These are phyloP conservation scores for Heterobasidion irregulare DNA, from an alignment of 1,284 basidiomycete genomes.

Conservation along the genomic window DNA sequence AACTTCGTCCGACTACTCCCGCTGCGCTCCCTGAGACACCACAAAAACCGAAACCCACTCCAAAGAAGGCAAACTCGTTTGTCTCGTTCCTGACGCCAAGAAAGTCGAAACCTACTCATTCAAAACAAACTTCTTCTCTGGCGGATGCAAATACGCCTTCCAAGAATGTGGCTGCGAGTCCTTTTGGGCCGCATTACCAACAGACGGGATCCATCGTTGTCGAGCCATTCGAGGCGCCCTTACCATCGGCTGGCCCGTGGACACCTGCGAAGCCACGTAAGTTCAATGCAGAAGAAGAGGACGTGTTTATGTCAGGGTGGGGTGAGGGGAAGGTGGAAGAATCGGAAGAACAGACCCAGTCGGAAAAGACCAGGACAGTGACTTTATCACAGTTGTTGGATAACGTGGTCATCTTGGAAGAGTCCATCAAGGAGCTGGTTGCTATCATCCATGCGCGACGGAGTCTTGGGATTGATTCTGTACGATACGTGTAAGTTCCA, in stretches of 20 bases:
- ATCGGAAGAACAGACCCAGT: slow-evolving; percentile 24
- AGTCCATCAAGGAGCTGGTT: slow-evolving; percentile 90
- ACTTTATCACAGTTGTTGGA: slow-evolving; percentile 84
- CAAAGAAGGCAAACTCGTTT: slow-evolving; percentile 45
- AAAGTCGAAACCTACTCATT: slow-evolving; percentile 38
- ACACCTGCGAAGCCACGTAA: slow-evolving; percentile 39
- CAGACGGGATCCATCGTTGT: slow-evolving; percentile 67
- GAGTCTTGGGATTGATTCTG: slow-evolving; percentile 79
- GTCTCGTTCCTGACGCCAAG: slow-evolving; percentile 76
- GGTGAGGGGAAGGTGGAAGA: slow-evolving; percentile 23
- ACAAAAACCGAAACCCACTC: slow-evolving; percentile 44
- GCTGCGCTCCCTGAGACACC: slow-evolving; percentile 17
- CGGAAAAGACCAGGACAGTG: slow-evolving; percentile 31
- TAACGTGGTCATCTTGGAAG: slow-evolving; percentile 93
- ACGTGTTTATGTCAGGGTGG: slow-evolving; percentile 60
- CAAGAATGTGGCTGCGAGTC: slow-evolving; percentile 57
- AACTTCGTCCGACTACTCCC: slow-evolving; percentile 10
- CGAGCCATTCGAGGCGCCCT: slow-evolving; percentile 60
- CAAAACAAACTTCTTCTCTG: slow-evolving; percentile 20
- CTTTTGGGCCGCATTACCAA: slow-evolving; percentile 82
- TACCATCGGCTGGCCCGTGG: slow-evolving; percentile 57
- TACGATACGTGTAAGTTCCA: slow-evolving; percentile 56
- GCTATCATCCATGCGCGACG: slow-evolving; percentile 83
- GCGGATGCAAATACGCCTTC: slow-evolving; percentile 37
- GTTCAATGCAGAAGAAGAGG: slow-evolving; percentile 56